These are phyloP conservation scores for Chionographis japonica DNA, from an alignment of 106 monocot species.

Conservation along the genomic window DNA sequence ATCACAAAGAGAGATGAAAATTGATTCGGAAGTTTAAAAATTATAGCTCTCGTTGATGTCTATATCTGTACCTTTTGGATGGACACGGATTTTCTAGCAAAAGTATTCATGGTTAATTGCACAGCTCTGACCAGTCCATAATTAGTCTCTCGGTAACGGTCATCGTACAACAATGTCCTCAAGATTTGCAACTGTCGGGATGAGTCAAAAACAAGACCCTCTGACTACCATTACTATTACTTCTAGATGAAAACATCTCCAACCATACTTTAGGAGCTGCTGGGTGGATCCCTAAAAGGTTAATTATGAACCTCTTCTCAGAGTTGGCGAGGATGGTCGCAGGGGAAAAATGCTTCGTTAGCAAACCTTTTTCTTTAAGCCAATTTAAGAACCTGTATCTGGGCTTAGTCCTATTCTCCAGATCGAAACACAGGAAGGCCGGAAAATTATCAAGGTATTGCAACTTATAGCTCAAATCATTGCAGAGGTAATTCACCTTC, in stretches of 20 bases:
- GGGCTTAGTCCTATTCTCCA: constrained; percentile 80
- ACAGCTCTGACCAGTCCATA: too few relatives aligned
- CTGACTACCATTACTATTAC: constrained; percentile 11
- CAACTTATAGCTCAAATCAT: constrained; percentile 50
- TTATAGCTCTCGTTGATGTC: too few relatives aligned
- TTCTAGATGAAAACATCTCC: constrained; percentile 58
- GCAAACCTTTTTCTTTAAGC: constrained; percentile 63
- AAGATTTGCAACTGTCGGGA: too few relatives aligned
- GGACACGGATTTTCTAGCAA: too few relatives aligned
- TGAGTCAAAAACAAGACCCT: constrained; percentile 18
- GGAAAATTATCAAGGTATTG: constrained; percentile 65
- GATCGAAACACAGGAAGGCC: constrained; percentile 68
- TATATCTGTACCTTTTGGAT: too few relatives aligned
- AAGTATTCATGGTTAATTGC: too few relatives aligned
- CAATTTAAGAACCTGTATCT: constrained; percentile 74
- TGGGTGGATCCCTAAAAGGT: constrained; percentile 64
- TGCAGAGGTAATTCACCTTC: constrained; percentile 64
- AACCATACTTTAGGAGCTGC: constrained; percentile 92
- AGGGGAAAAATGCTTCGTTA: constrained; percentile 53
- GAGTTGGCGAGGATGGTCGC: constrained; percentile 77
- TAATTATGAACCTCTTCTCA: constrained; percentile 69
- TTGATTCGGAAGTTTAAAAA: too few relatives aligned
- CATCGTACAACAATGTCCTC: too few relatives aligned
- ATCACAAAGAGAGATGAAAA: too few relatives aligned
- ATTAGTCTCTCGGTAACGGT: too few relatives aligned